Conservation (phyloP, 306 rosid species). For the Vicia sativa region DNA sequence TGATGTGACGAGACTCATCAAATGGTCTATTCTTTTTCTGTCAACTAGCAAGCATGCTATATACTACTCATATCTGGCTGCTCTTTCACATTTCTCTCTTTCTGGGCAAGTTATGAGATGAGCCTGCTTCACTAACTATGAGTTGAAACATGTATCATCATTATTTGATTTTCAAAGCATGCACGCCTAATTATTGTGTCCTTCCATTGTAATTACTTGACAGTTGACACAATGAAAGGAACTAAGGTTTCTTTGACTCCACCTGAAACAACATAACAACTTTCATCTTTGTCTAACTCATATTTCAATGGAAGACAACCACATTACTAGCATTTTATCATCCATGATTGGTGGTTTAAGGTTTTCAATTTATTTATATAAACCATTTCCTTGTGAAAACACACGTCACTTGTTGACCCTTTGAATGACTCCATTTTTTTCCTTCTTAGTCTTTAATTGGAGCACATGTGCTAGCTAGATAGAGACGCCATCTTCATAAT, state of each 20-base stretch:
- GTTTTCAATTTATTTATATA: slow-evolving; percentile 12
- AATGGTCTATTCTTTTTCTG: background rate
- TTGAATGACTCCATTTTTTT: background rate
- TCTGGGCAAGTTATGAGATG: background rate
- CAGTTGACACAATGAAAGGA: background rate
- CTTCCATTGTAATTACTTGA: background rate
- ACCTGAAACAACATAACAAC: background rate
- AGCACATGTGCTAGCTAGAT: background rate
- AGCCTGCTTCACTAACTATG: background rate
- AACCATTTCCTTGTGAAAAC: background rate
- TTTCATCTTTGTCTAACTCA: background rate
- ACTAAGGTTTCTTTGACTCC: background rate
- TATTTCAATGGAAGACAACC: background rate
- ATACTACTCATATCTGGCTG: background rate
- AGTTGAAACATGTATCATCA: background rate
- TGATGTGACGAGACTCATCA: too few relatives aligned
- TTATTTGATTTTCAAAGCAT: background rate
- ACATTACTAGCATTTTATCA: background rate
- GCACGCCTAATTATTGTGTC: slow-evolving; percentile 6
- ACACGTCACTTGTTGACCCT: slow-evolving; percentile 5
- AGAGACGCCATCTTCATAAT: background rate
- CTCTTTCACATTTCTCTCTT: background rate
- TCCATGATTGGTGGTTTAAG: slow-evolving; percentile 20
- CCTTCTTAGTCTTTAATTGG: background rate
- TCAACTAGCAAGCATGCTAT: background rate